A percentile compares a stretch with the other conserved stretches of the same genome.
Evolutionary conservation across 2,329 filamentous ascomycete species (phyloP).

Genomic region (Thielaviopsis populi): DNA sequence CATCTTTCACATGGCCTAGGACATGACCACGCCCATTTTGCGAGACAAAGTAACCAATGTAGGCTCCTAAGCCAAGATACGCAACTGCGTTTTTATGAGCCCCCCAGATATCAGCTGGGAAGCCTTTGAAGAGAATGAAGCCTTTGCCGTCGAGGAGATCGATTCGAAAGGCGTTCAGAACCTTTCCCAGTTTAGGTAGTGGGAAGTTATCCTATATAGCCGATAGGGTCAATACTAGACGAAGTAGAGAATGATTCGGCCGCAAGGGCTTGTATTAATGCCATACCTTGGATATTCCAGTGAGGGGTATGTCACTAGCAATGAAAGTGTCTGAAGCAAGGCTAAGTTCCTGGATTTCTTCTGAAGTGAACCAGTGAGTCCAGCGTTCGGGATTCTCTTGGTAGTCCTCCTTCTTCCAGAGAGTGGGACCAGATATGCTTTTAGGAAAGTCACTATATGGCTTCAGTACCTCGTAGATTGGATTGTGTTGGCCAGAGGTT

Average conservation of each 20-base stretch:
- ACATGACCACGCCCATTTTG: slow-evolving; percentile 79
- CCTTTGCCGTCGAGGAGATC: slow-evolving; percentile 62
- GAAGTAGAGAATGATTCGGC: too few relatives aligned
- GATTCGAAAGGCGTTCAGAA: slow-evolving; percentile 26
- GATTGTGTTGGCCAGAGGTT: slow-evolving; percentile 55
- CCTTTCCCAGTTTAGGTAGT: slow-evolving; percentile 27
- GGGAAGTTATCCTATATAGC: slow-evolving; percentile 28
- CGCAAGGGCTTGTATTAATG: background rate
- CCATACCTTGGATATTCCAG: slow-evolving; percentile 40
- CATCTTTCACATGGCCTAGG: slow-evolving; percentile 77
- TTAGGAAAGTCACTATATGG: slow-evolving; percentile 58
- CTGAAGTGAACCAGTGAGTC: slow-evolving; percentile 53
- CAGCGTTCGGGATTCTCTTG: slow-evolving; percentile 48
- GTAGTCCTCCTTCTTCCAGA: slow-evolving; percentile 57
- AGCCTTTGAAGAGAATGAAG: slow-evolving; percentile 77
- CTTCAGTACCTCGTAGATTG: slow-evolving; percentile 47
- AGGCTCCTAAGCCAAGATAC: slow-evolving; percentile 80
- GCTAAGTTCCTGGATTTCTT: slow-evolving; percentile 54
- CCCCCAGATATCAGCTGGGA: slow-evolving; percentile 64
- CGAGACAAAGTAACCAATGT: slow-evolving; percentile 75
- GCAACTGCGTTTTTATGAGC: slow-evolving; percentile 66
- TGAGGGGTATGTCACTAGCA: slow-evolving; percentile 47
- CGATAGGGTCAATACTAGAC: background rate
- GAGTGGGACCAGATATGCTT: slow-evolving; percentile 54
- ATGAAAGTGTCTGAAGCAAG: slow-evolving; percentile 55